These are phyloP conservation scores for Syzygium aqueum DNA, from an alignment of 345 rosid genomes.

Conservation along the genomic window DNA sequence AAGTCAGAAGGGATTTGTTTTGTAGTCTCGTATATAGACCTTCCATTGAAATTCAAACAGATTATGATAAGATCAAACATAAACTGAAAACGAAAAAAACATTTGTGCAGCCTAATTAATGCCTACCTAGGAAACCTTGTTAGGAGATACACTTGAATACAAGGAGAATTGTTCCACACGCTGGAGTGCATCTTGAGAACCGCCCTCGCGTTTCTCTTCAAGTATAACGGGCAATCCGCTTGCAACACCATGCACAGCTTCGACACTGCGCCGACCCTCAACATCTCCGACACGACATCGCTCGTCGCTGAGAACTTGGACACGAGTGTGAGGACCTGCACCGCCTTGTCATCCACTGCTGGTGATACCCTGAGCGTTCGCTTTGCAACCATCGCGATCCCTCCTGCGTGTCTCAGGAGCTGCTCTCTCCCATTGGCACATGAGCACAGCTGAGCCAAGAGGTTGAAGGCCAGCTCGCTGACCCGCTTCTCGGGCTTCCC, in stretches of 20 bases:
- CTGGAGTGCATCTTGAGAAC: constrained; percentile 33
- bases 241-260: constrained; percentile 58
- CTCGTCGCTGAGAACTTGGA: constrained; percentile 20
- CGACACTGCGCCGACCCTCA: constrained; percentile 50
- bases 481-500: constrained; percentile 29
- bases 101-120: not conserved
- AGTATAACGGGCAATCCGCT: constrained; percentile 27
- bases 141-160: constrained; percentile 39
- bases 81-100: not conserved
- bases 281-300: constrained; percentile 37
- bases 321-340: constrained; percentile 23
- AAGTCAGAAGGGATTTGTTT: not conserved
- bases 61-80: not conserved
- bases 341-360: constrained; percentile 30
- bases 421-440: constrained; percentile 39
- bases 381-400: constrained; percentile 39
- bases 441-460: constrained; percentile 32
- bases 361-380: constrained; percentile 45
- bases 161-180: constrained; percentile 54
- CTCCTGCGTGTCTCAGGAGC: constrained; percentile 31
- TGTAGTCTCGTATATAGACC: not conserved
- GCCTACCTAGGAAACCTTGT: constrained; percentile 19
- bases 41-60: not conserved
- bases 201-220: constrained; percentile 38
- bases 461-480: constrained; percentile 32